These are phyloP conservation scores for Xylariaceae sp. DNA, from an alignment of 2,329 filamentous ascomycete genomes.

Conservation along the genomic window DNA sequence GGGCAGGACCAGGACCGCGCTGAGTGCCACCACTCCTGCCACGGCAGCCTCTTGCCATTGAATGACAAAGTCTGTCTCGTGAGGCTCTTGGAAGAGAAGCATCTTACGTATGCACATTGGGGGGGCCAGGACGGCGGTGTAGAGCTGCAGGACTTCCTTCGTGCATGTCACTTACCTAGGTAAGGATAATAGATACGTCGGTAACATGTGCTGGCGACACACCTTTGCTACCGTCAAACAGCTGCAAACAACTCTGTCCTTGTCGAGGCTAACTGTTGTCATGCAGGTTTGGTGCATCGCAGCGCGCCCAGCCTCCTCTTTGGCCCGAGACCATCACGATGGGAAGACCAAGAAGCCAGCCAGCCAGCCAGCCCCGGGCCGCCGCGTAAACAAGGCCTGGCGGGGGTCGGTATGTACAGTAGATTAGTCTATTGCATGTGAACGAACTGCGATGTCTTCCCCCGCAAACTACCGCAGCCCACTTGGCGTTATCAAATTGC, in stretches of 20 bases:
- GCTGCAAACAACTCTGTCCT: slow-evolving; percentile 5
- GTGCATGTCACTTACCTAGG: neutral
- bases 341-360: slow-evolving; percentile 3
- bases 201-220: neutral
- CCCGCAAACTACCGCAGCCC: slow-evolving; percentile 2
- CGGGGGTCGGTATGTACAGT: slow-evolving; percentile 2
- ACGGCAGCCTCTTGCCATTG: slow-evolving; percentile 5
- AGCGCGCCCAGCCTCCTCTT: slow-evolving; percentile 8
- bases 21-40: slow-evolving; percentile 14
- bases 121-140: slow-evolving; percentile 18
- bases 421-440: neutral
- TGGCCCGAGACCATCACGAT: slow-evolving; percentile 6
- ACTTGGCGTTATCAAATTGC: neutral
- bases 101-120: slow-evolving; percentile 1
- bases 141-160: slow-evolving; percentile 1
- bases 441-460: slow-evolving; percentile 5
- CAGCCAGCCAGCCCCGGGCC: slow-evolving; percentile 7
- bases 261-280: neutral
- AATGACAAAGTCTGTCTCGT: neutral
- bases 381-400: slow-evolving; percentile 13
- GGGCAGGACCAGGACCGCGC: slow-evolving; percentile 6
- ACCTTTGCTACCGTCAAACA: slow-evolving; percentile 1
- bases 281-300: neutral
- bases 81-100: neutral
- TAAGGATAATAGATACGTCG: slow-evolving; percentile 1